Evolutionary conservation across 75 land plant species (phyloP), one percentile per base, ranked within the genome.

Genomic region (Sequoia sempervirens): DNA sequence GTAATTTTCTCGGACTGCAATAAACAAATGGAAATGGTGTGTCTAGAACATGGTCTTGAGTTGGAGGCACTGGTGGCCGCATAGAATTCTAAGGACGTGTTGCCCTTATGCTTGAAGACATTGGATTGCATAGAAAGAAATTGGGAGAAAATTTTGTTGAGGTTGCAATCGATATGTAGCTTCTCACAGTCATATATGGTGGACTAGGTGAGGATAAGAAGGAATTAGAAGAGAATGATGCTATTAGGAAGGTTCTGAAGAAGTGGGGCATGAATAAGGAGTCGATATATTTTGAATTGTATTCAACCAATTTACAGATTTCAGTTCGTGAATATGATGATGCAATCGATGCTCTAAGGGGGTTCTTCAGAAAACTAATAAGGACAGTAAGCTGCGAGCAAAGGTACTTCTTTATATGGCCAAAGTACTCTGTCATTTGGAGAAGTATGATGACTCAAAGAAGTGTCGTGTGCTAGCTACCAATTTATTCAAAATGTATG

Each of bases 191-290:
- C 41, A 90, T 94, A 52, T 94, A 95, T 79, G 87, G 86, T 81
- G 96, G 97, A 20, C 82, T 95, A 80, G 96, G 93, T 80, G 91
- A 94, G 78, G 91, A 95, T 82, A 84, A 91, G 82, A 92, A 95
- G 88, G 97, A 94, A 9, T 87, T 94, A 64, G 93, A 91, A 58
- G 91, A 95, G 80, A 91, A 92, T 78, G 66, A 85, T 79, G 70
- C 89, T 34, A 89, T 94, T 10, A 89, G 83, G 85, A 88, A 87
- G 79, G 91, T 92, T 52, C 82, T 95, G 83, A 89, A 87, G 87
- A 91, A 81, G 28, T 90, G 88, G 95, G 92, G 92, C 23, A 84
- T 94, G 80, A 84, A 82, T 72, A 87, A 90, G 43, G 95, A 95
- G 70, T 80, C 91, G 58, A 45, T 92, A 11, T 85, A 86, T 58